Conservation (phyloP, 148 eudicot genomes). For the Chenopodium quinoa region DNA sequence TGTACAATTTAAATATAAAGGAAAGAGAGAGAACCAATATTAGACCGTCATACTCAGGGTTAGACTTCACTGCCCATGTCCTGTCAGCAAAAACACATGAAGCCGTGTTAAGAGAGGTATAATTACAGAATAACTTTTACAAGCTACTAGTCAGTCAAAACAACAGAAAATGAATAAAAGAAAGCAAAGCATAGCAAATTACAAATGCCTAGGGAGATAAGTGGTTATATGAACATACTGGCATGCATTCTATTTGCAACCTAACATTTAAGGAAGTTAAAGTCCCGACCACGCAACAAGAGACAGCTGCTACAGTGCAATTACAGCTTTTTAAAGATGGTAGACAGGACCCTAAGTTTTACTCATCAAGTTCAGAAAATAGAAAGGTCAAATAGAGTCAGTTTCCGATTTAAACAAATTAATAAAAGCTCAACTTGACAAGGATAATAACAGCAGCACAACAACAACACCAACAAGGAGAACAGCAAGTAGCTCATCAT, state of each 20-base stretch:
- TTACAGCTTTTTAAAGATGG: neutral
- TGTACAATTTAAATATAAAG: conserved; percentile 16
- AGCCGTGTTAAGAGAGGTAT: conserved; percentile 17
- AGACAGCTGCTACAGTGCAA: neutral
- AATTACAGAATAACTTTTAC: neutral
- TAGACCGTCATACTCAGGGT: conserved; percentile 81
- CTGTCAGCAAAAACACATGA: conserved; percentile 43
- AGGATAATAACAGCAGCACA: neutral
- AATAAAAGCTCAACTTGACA: neutral
- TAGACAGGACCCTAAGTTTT: neutral
- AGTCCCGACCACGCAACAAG: neutral
- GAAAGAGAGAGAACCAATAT: conserved; percentile 72
- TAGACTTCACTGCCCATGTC: conserved; percentile 93
- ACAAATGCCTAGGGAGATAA: neutral
- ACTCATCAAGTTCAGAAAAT: neutral
- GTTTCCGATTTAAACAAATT: neutral
- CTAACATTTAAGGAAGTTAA: neutral
- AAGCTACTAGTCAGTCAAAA: conserved; percentile 11
- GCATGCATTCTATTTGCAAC: neutral
- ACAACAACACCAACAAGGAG: neutral
- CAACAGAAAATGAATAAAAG: neutral
- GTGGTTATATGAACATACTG: neutral
- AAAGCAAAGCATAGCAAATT: neutral
- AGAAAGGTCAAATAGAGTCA: neutral
- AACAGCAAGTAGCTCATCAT: neutral